These are phyloP conservation scores for Rhynchosporium secalis DNA, from an alignment of 2,329 filamentous ascomycete species.

Conservation along the genomic window DNA sequence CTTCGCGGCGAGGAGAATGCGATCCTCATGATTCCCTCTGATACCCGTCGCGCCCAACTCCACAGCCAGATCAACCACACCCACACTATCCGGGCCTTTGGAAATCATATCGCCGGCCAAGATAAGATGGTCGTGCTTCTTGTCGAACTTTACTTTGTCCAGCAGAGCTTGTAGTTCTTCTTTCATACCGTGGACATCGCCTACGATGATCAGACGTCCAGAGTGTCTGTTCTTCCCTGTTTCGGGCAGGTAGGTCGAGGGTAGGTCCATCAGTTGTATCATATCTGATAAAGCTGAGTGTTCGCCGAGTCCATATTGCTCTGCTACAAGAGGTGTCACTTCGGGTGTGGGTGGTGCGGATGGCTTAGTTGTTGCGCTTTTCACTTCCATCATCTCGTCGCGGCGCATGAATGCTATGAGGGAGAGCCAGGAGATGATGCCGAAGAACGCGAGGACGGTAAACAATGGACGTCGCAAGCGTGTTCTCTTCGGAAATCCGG, in stretches of 20 bases:
- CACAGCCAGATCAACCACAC: constrained; percentile 75
- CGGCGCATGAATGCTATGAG: constrained; percentile 2
- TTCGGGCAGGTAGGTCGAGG: constrained; percentile 34
- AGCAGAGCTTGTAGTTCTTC: constrained; percentile 66
- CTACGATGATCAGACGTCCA: constrained; percentile 74
- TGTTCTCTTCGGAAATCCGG: not conserved
- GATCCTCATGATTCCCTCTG: constrained; percentile 91
- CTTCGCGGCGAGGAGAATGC: constrained; percentile 67
- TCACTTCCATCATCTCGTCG: constrained; percentile 8
- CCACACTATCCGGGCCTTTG: constrained; percentile 81
- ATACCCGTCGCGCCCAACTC: constrained; percentile 75
- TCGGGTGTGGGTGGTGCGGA: constrained; percentile 1
- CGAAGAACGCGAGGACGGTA: not conserved
- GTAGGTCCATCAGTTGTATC: constrained; percentile 37
- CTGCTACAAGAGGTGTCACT: not conserved
- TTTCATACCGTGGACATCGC: constrained; percentile 90
- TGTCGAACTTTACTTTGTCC: constrained; percentile 62
- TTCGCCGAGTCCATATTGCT: constrained; percentile 27
- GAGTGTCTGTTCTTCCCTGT: constrained; percentile 42
- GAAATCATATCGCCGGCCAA: constrained; percentile 77
- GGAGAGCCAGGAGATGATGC: constrained; percentile 3
- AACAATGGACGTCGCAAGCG: constrained; percentile 2
- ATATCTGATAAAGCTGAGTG: constrained; percentile 32
- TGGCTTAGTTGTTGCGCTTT: not conserved
- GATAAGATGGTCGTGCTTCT: constrained; percentile 69